Evolutionary conservation across 805 yeast genomes (phyloP).

Genomic region (Lipomyces anomalus): DNA sequence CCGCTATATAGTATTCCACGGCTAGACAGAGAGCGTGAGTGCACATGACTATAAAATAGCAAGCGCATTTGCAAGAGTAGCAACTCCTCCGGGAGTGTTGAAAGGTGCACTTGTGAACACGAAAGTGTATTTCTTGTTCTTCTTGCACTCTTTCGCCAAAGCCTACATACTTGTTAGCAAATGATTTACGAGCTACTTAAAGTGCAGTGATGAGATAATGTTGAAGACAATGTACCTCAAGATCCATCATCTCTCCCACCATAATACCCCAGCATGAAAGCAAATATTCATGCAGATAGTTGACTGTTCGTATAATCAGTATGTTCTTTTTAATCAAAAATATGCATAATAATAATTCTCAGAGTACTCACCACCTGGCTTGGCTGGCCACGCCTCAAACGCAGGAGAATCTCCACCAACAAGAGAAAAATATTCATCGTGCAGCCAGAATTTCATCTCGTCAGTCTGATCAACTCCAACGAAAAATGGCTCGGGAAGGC

Average conservation of each 20-base stretch:
- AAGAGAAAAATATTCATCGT: conserved; percentile 31
- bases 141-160: conserved; percentile 29
- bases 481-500: conserved; percentile 15
- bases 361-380: conserved; percentile 1
- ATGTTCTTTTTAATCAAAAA: too few species aligned
- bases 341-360: not conserved
- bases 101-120: conserved; percentile 34
- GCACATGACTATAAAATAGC: not conserved
- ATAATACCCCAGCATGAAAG: conserved; percentile 36
- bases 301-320: conserved; percentile 5
- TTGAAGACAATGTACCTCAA: too few species aligned
- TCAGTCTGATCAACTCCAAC: conserved; percentile 30
- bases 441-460: conserved; percentile 29
- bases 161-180: too few species aligned
- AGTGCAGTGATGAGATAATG: too few species aligned
- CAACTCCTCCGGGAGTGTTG: conserved; percentile 35
- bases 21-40: too few species aligned
- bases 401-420: conserved; percentile 32
- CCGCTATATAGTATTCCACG: too few species aligned
- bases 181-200: too few species aligned
- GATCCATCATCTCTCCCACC: conserved; percentile 35
- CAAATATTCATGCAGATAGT: conserved; percentile 23
- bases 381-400: conserved; percentile 29
- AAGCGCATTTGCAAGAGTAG: conserved; percentile 42
- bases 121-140: conserved; percentile 30